phyloP scores from a whole-genome alignment of 441 rosid species.

The Cnidoscolus chayamansa region DNA sequence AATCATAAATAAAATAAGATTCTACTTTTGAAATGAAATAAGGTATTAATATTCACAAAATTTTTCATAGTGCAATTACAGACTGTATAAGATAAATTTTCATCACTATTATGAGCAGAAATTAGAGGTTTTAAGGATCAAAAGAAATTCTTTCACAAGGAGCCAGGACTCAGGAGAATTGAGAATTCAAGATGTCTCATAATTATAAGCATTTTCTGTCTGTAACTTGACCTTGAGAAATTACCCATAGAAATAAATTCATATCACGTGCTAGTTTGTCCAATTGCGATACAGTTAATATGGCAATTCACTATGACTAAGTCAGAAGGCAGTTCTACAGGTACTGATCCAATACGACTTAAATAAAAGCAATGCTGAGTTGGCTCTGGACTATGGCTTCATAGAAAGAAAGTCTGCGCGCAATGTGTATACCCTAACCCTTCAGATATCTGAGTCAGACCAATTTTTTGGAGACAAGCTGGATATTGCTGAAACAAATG shows the following conservation, averaged over 20 bases:
- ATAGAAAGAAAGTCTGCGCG: constrained; percentile 61
- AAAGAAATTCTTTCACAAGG: not conserved
- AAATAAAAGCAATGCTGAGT: constrained; percentile 81
- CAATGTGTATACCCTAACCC: constrained; percentile 65
- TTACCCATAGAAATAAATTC: not conserved
- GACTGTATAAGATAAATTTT: not conserved
- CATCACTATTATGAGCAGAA: not conserved
- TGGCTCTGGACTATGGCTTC: constrained; percentile 91
- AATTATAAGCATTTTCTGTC: not conserved
- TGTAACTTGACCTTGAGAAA: not conserved
- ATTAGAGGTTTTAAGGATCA: not conserved
- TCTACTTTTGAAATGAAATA: no score
- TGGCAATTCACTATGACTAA: constrained; percentile 14
- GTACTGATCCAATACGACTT: constrained; percentile 80
- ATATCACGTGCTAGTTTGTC: not conserved
- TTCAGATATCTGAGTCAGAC: constrained; percentile 66
- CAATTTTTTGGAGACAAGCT: constrained; percentile 76
- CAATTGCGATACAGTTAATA: not conserved
- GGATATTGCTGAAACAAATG: constrained; percentile 77
- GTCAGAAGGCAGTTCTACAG: constrained; percentile 35
- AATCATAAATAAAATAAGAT: not conserved
- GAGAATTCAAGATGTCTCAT: not conserved
- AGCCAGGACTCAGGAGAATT: no score
- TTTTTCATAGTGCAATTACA: not conserved
- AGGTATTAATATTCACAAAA: no score